phyloP scores from a whole-genome alignment of 2,329 filamentous ascomycete species.

The Fusarium armeniacum region DNA sequence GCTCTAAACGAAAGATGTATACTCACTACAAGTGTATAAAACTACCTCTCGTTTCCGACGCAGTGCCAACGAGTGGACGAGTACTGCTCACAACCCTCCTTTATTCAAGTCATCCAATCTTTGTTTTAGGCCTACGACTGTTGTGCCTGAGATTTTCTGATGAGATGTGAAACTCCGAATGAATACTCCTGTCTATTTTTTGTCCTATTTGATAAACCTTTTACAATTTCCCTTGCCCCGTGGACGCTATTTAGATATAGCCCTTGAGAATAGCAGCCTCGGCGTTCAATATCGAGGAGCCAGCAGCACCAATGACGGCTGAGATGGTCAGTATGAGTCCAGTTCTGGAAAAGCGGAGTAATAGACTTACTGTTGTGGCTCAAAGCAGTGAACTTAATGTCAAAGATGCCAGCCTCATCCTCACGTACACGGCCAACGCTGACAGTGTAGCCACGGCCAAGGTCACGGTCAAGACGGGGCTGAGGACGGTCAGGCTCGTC shows the following conservation, averaged over 20 bases:
- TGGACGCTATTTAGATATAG: slow-evolving; percentile 68
- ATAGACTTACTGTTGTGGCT: slow-evolving; percentile 78
- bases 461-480: slow-evolving; percentile 88
- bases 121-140: background rate
- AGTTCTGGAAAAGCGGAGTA: background rate
- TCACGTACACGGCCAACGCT: slow-evolving; percentile 89
- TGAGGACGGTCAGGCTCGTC: slow-evolving; percentile 93
- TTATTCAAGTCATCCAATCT: background rate
- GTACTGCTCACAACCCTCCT: background rate
- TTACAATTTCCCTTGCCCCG: slow-evolving; percentile 2
- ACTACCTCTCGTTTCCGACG: background rate
- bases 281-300: slow-evolving; percentile 93
- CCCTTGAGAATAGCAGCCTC: slow-evolving; percentile 94
- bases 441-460: slow-evolving; percentile 88
- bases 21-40: background rate
- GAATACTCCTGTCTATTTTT: slow-evolving; percentile 10
- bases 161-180: slow-evolving; percentile 13
- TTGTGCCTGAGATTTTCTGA: background rate
- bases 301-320: slow-evolving; percentile 95
- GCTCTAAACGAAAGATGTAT: background rate
- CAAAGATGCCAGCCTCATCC: slow-evolving; percentile 90
- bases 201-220: slow-evolving; percentile 11
- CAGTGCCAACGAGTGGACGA: too few relatives aligned
- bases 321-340: slow-evolving; percentile 19
- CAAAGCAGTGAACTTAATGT: slow-evolving; percentile 93